These are phyloP conservation scores for Tillandsia fasciculata DNA, from an alignment of 176 grass and related monocot genomes.

Conservation along the genomic window DNA sequence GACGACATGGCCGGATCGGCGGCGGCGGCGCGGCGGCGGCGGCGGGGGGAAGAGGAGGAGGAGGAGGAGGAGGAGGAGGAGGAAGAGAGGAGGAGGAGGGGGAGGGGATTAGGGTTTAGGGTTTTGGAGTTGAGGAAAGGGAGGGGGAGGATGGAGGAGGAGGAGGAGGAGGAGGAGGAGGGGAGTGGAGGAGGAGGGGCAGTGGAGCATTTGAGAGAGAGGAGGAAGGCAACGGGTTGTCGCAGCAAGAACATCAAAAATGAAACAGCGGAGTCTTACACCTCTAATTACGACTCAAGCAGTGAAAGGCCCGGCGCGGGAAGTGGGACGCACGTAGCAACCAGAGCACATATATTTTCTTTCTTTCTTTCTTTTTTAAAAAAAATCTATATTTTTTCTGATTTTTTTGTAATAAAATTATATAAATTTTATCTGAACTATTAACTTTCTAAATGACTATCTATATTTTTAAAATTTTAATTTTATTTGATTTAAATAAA, in stretches of 20 bases:
- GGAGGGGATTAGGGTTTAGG: constrained; percentile 20
- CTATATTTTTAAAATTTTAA: too few species aligned
- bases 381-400: too few species aligned
- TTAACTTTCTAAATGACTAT: too few species aligned
- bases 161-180: constrained; percentile 18
- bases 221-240: neutral
- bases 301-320: neutral
- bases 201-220: constrained; percentile 11
- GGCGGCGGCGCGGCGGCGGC: constrained; percentile 14
- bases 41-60: neutral
- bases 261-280: neutral
- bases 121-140: constrained; percentile 38
- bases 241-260: neutral
- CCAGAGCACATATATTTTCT: too few species aligned
- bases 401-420: too few species aligned
- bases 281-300: neutral
- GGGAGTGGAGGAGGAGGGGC: constrained; percentile 17
- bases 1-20: constrained; percentile 36
- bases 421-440: too few species aligned
- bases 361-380: too few species aligned
- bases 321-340: too few species aligned
- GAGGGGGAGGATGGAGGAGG: constrained; percentile 17
- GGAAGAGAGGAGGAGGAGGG: neutral
- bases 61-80: constrained; percentile 1
- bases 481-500: too few species aligned